Evolutionary conservation across 2,329 filamentous ascomycete genomes (phyloP).

Genomic region (Claviceps sp.): DNA sequence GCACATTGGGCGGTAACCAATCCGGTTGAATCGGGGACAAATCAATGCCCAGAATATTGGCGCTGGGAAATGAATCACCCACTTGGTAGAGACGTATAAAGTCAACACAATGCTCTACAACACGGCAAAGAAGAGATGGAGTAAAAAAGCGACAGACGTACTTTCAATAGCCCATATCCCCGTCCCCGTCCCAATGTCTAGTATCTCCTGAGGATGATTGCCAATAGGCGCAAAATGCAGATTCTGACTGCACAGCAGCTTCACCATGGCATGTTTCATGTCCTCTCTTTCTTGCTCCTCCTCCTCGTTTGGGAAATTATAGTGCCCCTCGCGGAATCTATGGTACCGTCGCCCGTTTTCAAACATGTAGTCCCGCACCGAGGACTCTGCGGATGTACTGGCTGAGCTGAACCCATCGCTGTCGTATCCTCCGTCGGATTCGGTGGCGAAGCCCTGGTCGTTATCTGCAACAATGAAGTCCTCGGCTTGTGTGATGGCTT

Average conservation of each 20-base stretch:
- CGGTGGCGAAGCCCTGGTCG: slow-evolving; percentile 8
- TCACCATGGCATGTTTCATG: slow-evolving; percentile 41
- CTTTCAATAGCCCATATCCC: slow-evolving; percentile 47
- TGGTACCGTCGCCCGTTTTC: slow-evolving; percentile 49
- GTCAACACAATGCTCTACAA: background rate
- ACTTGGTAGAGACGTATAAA: slow-evolving; percentile 19
- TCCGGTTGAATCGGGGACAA: slow-evolving; percentile 36
- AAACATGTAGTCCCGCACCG: slow-evolving; percentile 35
- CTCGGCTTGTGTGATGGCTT: slow-evolving; percentile 24
- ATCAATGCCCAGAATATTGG: slow-evolving; percentile 31
- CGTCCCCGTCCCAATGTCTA: slow-evolving; percentile 47
- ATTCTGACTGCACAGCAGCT: slow-evolving; percentile 31
- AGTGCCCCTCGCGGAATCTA: slow-evolving; percentile 37
- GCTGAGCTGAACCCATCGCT: slow-evolving; percentile 23
- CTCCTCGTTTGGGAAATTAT: slow-evolving; percentile 48
- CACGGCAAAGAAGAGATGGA: no score
- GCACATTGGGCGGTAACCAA: slow-evolving; percentile 41
- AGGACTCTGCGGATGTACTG: slow-evolving; percentile 25
- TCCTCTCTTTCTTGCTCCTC: slow-evolving; percentile 45
- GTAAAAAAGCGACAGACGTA: slow-evolving; percentile 12
- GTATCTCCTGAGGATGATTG: slow-evolving; percentile 31
- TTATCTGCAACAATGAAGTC: slow-evolving; percentile 23
- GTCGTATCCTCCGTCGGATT: slow-evolving; percentile 24
- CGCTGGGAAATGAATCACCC: slow-evolving; percentile 29
- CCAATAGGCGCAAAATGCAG: slow-evolving; percentile 40